Percentiles rank a stretch among this genome's conserved stretches.
These are phyloP conservation scores for Cyclotella sp. DNA, from an alignment of 108 stramenopile genomes.

Conservation along the genomic window DNA sequence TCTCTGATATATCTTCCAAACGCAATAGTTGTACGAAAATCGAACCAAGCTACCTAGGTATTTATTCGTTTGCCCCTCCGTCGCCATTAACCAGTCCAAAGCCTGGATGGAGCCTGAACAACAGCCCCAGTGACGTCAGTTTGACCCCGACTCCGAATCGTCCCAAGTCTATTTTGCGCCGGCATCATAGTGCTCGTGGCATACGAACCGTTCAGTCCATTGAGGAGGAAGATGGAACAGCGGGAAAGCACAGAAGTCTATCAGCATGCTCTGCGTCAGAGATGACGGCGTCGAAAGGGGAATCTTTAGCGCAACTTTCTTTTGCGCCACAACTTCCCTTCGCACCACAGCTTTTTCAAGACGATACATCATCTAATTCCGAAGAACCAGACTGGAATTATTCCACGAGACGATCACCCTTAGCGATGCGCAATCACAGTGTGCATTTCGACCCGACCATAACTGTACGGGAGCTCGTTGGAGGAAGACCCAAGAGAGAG, in stretches of 20 bases:
- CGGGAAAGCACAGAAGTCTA: slow-evolving; percentile 6
- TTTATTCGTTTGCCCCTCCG: slow-evolving; percentile 39
- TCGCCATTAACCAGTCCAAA: slow-evolving; percentile 24
- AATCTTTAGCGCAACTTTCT: neutral
- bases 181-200: slow-evolving; percentile 12
- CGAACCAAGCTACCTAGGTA: slow-evolving; percentile 41
- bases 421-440: neutral
- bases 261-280: slow-evolving; percentile 1
- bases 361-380: slow-evolving; percentile 9
- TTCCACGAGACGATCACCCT: neutral
- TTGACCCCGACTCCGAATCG: slow-evolving; percentile 17
- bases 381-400: neutral
- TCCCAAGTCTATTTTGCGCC: slow-evolving; percentile 45
- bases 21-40: slow-evolving; percentile 12
- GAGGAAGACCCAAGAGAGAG: neutral
- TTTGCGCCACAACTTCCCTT: slow-evolving; percentile 13
- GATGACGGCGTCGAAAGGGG: neutral
- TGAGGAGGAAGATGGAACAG: slow-evolving; percentile 10
- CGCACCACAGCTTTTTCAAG: slow-evolving; percentile 13
- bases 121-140: slow-evolving; percentile 13
- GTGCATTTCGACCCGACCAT: slow-evolving; percentile 53
- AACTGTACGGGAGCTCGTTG: slow-evolving; percentile 37
- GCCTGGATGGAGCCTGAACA: slow-evolving; percentile 12
- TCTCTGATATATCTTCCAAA: neutral
- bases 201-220: neutral